Conservation (phyloP, 176 grass and related monocot genomes). For the Ensete glaucum region DNA sequence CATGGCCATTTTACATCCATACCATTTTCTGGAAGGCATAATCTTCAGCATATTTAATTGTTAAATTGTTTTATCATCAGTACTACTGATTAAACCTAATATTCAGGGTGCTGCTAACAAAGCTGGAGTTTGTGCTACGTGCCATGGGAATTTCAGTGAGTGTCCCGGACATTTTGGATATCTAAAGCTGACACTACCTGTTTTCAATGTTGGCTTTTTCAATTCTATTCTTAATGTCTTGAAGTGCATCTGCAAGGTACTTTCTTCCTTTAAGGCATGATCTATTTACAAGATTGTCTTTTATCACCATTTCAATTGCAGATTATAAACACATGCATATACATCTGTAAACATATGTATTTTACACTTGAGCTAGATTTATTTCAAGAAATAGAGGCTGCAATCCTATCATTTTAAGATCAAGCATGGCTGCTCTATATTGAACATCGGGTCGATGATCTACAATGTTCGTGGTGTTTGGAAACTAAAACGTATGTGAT, state of each 20-base stretch:
- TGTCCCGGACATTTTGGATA: slow-evolving; percentile 95
- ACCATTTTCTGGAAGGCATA: background rate
- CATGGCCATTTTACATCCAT: background rate
- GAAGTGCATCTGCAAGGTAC: slow-evolving; percentile 99
- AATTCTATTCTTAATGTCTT: slow-evolving; percentile 60
- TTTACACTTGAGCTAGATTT: no score
- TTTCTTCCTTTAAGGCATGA: background rate
- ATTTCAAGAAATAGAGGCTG: no score
- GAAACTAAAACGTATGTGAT: no score
- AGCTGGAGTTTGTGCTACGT: slow-evolving; percentile 46
- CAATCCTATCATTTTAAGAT: no score
- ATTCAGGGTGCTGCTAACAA: slow-evolving; percentile 65
- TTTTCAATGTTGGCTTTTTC: slow-evolving; percentile 90
- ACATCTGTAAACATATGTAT: no score
- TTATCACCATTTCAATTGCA: no score
- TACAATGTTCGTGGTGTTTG: no score
- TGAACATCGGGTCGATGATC: no score
- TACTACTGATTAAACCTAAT: slow-evolving; percentile 1
- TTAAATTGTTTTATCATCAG: slow-evolving; percentile 14
- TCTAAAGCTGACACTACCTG: slow-evolving; percentile 70
- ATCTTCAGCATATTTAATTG: slow-evolving; percentile 4
- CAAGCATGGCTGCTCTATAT: no score
- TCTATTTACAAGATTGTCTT: background rate
- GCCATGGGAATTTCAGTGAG: slow-evolving; percentile 52
- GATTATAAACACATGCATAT: no score